A percentile compares a stretch with the other conserved stretches of the same genome.
Conservation (phyloP, 2,329 filamentous ascomycete species). For the Pseudogymnoascus sp. region DNA sequence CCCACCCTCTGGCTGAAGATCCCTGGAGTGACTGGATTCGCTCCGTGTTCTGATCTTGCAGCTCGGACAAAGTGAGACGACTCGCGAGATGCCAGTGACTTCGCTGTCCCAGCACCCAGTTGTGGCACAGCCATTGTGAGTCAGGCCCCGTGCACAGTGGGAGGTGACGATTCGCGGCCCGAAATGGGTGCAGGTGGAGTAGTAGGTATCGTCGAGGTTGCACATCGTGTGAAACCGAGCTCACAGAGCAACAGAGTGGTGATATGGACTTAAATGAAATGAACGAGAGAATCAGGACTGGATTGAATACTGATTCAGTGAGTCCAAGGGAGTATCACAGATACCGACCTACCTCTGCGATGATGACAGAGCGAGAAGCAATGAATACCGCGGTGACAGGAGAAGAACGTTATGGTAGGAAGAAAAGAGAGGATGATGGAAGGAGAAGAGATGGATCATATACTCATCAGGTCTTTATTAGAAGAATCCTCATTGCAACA, state of each 20-base stretch:
- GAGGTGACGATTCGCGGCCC: background rate
- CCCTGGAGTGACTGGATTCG: background rate
- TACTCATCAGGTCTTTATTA: background rate
- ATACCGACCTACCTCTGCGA: conserved; percentile 1
- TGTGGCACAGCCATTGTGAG: background rate
- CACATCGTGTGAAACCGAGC: background rate
- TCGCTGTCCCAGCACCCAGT: conserved; percentile 1
- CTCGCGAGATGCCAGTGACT: background rate
- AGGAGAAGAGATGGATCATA: background rate
- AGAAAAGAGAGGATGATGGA: background rate
- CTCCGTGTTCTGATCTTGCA: background rate
- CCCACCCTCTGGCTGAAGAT: background rate
- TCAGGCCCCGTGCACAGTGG: background rate
- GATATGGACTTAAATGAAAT: background rate
- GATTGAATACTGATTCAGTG: background rate
- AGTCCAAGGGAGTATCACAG: background rate
- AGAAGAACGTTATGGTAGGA: background rate
- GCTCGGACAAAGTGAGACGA: background rate
- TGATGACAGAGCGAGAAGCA: background rate
- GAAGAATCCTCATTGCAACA: background rate
- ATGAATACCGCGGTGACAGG: background rate
- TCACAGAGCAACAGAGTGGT: background rate
- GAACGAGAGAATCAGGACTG: background rate
- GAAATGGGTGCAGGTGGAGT: background rate
- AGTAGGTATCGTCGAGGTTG: background rate